phyloP scores from a whole-genome alignment of 352 stramenopile genomes.

The Globisporangium cystogenes region DNA sequence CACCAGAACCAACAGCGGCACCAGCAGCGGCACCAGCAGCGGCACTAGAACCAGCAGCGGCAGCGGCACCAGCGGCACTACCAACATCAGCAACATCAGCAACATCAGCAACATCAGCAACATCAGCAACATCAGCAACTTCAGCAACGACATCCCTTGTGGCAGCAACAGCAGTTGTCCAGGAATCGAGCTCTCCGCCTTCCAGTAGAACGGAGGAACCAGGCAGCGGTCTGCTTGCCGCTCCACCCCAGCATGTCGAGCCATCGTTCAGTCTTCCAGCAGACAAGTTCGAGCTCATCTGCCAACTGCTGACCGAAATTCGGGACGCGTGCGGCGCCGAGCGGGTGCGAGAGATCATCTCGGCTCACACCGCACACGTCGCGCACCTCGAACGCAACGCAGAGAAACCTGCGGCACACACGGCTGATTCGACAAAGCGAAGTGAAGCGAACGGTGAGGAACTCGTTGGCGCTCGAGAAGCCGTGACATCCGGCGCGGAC shows the following conservation, averaged over 20 bases:
- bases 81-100: background rate
- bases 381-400: background rate
- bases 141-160: background rate
- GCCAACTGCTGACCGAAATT: conserved; percentile 33
- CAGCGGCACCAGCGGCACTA: too few species aligned
- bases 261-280: conserved; percentile 6
- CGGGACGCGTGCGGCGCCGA: conserved; percentile 13
- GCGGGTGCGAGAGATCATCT: conserved; percentile 8
- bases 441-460: background rate
- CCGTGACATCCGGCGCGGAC: background rate
- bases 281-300: conserved; percentile 32
- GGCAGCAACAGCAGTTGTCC: too few species aligned
- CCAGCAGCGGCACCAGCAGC: background rate
- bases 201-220: background rate
- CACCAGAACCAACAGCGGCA: too few species aligned
- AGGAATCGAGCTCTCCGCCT: background rate
- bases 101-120: background rate
- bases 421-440: background rate
- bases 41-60: background rate
- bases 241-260: background rate
- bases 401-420: background rate
- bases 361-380: conserved; percentile 2
- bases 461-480: background rate
- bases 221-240: background rate
- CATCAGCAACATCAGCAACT: too few species aligned